Evolutionary conservation across 768 basidiomycete species (phyloP).

Genomic region (Suillus weaverae): DNA sequence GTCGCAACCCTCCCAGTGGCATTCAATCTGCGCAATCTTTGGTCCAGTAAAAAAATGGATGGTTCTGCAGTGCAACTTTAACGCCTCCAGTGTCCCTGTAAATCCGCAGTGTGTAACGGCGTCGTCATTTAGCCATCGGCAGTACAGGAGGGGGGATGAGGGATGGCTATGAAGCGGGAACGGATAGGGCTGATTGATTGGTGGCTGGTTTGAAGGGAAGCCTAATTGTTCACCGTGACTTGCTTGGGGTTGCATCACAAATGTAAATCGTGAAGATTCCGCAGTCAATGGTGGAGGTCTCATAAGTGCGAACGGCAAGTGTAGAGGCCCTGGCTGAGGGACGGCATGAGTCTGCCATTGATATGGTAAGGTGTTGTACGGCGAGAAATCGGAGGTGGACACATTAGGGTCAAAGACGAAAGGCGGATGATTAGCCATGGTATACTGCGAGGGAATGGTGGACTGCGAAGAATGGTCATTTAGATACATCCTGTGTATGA

Average conservation of each 20-base stretch:
- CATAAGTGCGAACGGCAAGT: background rate
- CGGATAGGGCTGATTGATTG: background rate
- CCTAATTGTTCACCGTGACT: too few relatives aligned
- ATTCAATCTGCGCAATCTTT: background rate
- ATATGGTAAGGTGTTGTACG: background rate
- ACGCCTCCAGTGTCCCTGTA: background rate
- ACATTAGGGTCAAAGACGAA: background rate
- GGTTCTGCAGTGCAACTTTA: background rate
- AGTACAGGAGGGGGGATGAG: background rate
- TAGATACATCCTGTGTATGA: background rate
- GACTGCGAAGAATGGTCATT: background rate
- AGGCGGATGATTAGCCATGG: background rate
- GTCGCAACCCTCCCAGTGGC: background rate
- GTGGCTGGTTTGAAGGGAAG: background rate
- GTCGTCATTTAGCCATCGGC: background rate
- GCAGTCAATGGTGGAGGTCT: background rate
- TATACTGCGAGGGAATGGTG: background rate
- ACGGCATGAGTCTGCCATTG: background rate
- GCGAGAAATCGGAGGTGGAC: background rate
- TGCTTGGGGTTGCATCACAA: background rate
- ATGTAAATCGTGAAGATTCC: background rate
- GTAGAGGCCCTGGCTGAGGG: background rate
- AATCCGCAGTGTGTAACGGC: background rate
- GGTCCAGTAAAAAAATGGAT: background rate
- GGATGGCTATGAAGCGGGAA: background rate